These are phyloP conservation scores for Penicillium coprophilum DNA, from an alignment of 495 filamentous ascomycete genomes.

Conservation along the genomic window DNA sequence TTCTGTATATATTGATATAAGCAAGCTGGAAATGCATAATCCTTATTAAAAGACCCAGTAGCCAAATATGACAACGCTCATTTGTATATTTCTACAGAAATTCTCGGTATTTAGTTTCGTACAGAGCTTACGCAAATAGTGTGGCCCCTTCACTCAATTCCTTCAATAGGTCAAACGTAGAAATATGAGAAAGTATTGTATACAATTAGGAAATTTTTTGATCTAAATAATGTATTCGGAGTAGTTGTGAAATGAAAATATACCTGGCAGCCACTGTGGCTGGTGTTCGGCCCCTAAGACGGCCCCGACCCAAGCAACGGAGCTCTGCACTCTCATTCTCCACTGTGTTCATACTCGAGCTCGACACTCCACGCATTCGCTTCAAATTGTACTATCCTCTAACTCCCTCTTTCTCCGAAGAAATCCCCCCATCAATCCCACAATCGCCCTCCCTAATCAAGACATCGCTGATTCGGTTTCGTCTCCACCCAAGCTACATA, in stretches of 20 bases:
- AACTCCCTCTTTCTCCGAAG: not conserved
- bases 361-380: conserved; percentile 10
- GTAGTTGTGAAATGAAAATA: not conserved
- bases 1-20: too few species aligned
- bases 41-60: too few species aligned
- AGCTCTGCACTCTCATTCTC: conserved; percentile 23
- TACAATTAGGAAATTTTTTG: too few species aligned
- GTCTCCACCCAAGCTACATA: conserved; percentile 12
- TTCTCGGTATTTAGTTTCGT: too few species aligned
- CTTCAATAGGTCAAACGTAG: too few species aligned
- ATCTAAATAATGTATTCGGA: too few species aligned
- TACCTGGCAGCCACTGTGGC: conserved; percentile 25
- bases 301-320: conserved; percentile 26
- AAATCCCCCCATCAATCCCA: not conserved
- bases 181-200: too few species aligned
- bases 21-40: too few species aligned
- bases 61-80: too few species aligned
- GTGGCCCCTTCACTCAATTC: too few species aligned
- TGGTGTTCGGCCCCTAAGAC: conserved; percentile 20
- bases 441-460: not conserved
- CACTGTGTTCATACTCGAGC: conserved; percentile 32
- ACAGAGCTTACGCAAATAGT: too few species aligned
- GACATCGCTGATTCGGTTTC: conserved; percentile 16
- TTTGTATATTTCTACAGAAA: too few species aligned
- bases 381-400: conserved; percentile 4